Evolutionary conservation across 257 asterid species (phyloP).

Genomic region (Capsicum chinense): DNA sequence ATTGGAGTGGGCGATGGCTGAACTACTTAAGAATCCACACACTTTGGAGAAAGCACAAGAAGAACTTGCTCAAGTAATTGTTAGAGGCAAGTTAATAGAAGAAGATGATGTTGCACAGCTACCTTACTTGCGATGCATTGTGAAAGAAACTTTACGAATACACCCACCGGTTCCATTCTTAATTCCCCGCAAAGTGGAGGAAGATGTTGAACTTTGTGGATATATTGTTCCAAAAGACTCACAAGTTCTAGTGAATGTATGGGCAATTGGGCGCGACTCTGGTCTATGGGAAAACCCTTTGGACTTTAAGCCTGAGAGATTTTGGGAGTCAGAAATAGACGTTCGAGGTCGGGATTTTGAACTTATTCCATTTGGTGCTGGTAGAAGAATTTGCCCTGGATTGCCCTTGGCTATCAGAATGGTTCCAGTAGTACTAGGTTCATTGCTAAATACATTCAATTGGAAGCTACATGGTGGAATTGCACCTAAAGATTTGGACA

Average conservation of each 20-base stretch:
- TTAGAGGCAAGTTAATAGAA: constrained; percentile 33
- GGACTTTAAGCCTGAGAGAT: constrained; percentile 43
- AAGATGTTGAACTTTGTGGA: constrained; percentile 37
- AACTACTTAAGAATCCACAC: constrained; percentile 33
- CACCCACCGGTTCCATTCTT: constrained; percentile 41
- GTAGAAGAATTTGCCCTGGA: constrained; percentile 45
- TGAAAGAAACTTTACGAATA: constrained; percentile 42
- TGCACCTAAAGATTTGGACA: constrained; percentile 38
- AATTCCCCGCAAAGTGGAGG: constrained; percentile 38
- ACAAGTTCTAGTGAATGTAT: constrained; percentile 39
- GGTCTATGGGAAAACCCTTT: constrained; percentile 32
- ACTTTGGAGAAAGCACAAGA: constrained; percentile 38
- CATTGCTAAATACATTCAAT: constrained; percentile 36
- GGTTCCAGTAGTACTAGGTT: constrained; percentile 39
- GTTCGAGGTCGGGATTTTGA: constrained; percentile 43
- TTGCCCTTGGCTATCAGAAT: constrained; percentile 40
- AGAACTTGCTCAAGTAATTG: constrained; percentile 39
- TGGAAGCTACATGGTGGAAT: constrained; percentile 43
- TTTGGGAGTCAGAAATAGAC: constrained; percentile 37
- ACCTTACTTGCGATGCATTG: constrained; percentile 38
- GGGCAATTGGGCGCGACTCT: constrained; percentile 47
- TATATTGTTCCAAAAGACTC: constrained; percentile 33
- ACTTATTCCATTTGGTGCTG: constrained; percentile 48
- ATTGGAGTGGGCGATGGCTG: constrained; percentile 45
- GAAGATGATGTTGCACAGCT: constrained; percentile 33